A percentile compares a stretch with the other conserved stretches of the same genome.
Conservation (phyloP, 306 rosid genomes). For the Cucurbita pepo region DNA sequence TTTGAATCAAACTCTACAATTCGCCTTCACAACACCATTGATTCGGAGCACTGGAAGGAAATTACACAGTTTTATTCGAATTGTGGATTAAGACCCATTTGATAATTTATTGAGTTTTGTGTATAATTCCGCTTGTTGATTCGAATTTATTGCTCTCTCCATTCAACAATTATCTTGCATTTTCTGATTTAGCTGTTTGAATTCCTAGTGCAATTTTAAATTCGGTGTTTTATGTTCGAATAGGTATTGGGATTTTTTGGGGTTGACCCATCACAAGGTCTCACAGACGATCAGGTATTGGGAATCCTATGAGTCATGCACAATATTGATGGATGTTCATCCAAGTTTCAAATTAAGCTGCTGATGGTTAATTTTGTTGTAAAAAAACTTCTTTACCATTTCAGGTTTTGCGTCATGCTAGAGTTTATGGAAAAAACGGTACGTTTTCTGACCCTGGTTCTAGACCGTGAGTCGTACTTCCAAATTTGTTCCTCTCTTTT, state of each 20-base stretch:
- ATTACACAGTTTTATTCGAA: not conserved
- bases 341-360: not conserved
- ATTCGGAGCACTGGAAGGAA: not conserved
- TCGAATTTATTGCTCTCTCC: not conserved
- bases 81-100: not conserved
- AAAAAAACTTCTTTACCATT: not conserved
- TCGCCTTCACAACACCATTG: not conserved
- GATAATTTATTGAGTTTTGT: not conserved
- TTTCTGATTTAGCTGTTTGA: not conserved
- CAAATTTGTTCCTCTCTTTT: not conserved
- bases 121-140: not conserved
- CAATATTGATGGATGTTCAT: not conserved
- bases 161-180: not conserved
- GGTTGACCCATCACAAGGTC: slow-evolving; percentile 73
- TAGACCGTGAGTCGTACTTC: not conserved
- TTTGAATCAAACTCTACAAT: not conserved
- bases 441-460: slow-evolving; percentile 12
- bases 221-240: not conserved
- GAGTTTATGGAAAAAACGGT: slow-evolving; percentile 69
- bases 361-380: not conserved
- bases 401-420: slow-evolving; percentile 65
- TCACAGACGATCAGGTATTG: slow-evolving; percentile 54
- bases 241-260: slow-evolving; percentile 83
- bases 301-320: not conserved
- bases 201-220: not conserved